These are phyloP conservation scores for Musa balbisiana DNA, from an alignment of 202 grass and related monocot genomes.

Conservation along the genomic window DNA sequence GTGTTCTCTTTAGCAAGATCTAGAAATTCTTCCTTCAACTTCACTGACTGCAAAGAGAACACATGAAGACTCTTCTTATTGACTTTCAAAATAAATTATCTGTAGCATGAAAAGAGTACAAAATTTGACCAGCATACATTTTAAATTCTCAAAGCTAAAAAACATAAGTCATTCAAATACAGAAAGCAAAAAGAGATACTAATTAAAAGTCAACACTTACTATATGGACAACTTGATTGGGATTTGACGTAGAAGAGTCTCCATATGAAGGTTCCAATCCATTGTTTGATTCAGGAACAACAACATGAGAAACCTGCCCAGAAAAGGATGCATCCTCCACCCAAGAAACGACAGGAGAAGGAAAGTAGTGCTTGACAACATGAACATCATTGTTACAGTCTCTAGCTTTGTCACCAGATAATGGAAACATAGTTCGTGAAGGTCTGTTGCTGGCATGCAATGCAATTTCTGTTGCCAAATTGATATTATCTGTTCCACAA, in stretches of 20 bases:
- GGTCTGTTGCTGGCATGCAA: background rate
- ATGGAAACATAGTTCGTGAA: background rate
- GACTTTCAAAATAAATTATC: slow-evolving; percentile 5
- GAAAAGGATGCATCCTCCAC: slow-evolving; percentile 59
- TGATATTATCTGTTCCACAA: background rate
- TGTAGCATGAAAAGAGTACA: background rate
- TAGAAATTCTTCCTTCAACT: slow-evolving; percentile 93
- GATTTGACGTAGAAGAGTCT: slow-evolving; percentile 50
- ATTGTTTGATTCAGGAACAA: slow-evolving; percentile 29
- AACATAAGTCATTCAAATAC: background rate
- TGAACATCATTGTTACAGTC: slow-evolving; percentile 8
- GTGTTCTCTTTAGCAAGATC: slow-evolving; percentile 96
- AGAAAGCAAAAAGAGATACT: background rate
- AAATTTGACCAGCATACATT: background rate
- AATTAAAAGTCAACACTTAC: slow-evolving; percentile 29
- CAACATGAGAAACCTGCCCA: slow-evolving; percentile 39
- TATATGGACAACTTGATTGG: slow-evolving; percentile 70
- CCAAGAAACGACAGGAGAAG: slow-evolving; percentile 70
- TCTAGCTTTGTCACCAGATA: background rate
- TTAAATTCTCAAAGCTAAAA: background rate
- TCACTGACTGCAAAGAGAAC: slow-evolving; percentile 49
- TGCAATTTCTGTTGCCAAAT: background rate
- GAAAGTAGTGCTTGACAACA: slow-evolving; percentile 64
- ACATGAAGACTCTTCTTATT: slow-evolving; percentile 9
- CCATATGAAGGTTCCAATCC: slow-evolving; percentile 31